A percentile compares a stretch with the other conserved stretches of the same genome.
phyloP scores from a whole-genome alignment of 805 yeast species.

The Myxozyma udenii region DNA sequence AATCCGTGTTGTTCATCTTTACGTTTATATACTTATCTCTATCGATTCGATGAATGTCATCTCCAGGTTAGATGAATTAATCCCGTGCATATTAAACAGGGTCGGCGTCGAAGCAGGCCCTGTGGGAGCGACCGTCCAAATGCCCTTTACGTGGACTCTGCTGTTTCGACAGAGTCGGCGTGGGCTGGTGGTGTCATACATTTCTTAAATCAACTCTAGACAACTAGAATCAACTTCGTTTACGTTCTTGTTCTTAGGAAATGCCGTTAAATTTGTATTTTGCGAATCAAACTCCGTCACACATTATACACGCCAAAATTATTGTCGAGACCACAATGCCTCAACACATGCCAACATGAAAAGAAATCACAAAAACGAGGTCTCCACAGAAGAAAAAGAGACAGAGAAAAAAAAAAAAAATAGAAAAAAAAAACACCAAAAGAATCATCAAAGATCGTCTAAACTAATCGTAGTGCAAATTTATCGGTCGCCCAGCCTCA shows the following conservation, averaged over 20 bases:
- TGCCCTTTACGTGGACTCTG: conserved; percentile 24
- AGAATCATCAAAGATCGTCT: too few species aligned
- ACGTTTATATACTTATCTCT: not conserved
- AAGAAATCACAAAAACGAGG: not conserved
- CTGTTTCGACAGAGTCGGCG: conserved; percentile 6
- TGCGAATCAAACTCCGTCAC: too few species aligned
- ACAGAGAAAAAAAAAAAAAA: not conserved
- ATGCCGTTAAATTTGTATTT: too few species aligned
- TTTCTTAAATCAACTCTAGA: too few species aligned
- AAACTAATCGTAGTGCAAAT: conserved; percentile 16
- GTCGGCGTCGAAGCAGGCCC: too few species aligned
- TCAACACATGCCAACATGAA: not conserved
- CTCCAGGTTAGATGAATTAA: conserved; percentile 26
- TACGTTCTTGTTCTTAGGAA: too few species aligned
- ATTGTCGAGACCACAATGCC: not conserved
- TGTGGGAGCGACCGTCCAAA: conserved; percentile 29
- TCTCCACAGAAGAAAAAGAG: not conserved
- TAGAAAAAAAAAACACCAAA: conserved; percentile 4
- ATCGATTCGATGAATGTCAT: conserved; percentile 30
- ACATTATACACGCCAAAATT: not conserved
- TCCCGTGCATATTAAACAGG: too few species aligned
- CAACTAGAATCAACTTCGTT: too few species aligned
- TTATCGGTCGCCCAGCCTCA: conserved; percentile 18
- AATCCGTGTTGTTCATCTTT: conserved; percentile 30
- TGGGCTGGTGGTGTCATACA: conserved; percentile 32